Evolutionary conservation across 805 yeast species (phyloP), one percentile per base, ranked within the genome.

Genomic region (Saccharomycopsis lassenensis): DNA sequence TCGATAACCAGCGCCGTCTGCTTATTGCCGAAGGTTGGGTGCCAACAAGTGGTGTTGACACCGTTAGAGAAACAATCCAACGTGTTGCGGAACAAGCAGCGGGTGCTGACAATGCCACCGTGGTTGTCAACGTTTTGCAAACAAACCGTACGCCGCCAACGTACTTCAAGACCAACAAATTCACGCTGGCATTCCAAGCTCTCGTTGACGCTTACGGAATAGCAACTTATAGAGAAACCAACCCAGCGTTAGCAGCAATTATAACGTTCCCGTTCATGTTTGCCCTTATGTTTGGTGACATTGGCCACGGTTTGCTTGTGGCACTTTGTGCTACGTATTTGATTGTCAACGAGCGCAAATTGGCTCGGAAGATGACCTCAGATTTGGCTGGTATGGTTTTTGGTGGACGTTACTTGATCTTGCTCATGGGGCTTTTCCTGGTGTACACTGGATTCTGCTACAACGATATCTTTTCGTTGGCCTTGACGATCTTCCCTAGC

Each of bases 1-100:
- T 77, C 56, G 93, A 82, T 52, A 83, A 73, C 46, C 63, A 78
- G n/a, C 75, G 95, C 59, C 74, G 81, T 55, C 82, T 94, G 24
- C 64, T 91, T 43, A 72, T 89, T 32, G 94, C 93, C 15, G 97
- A 93, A 63, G 98, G 97, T 22, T 91, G 99, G 99, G 64, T 84
- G 15, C 97, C 99, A 26, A 67, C 77, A 15, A 74, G 72, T 44
- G 95, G 86, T 43, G 59, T 87, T 25, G 65, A 67, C 4, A 48
- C 60, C n/a, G 74, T 89, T 39, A 79, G 77, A 44, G 59, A 65
- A n/a, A n/a, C n/a, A n/a, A n/a, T n/a, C n/a, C n/a, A n/a, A n/a
- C n/a, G n/a, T n/a, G n/a, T n/a, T n/a, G n/a, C n/a, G n/a, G n/a
- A n/a, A n/a, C n/a, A n/a, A n/a, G n/a, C n/a, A n/a, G n/a, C n/a